These are phyloP conservation scores for Ophiostoma triangulosporum DNA, from an alignment of 2,329 filamentous ascomycete species.

Conservation along the genomic window DNA sequence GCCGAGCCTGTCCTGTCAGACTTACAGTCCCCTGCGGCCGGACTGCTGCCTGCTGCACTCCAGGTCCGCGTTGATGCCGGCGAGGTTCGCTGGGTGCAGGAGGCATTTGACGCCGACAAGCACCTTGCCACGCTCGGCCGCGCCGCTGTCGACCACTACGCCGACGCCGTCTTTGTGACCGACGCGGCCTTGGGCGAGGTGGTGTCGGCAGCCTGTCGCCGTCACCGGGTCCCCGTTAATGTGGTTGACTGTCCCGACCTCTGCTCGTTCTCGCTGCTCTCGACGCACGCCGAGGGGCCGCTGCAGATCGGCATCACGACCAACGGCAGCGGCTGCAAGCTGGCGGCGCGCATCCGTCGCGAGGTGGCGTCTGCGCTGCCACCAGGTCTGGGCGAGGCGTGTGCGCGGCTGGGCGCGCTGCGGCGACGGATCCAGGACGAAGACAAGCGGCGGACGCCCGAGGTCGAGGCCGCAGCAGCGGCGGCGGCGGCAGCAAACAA, in stretches of 20 bases:
- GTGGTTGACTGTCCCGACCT: slow-evolving; percentile 76
- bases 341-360: slow-evolving; percentile 75
- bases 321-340: slow-evolving; percentile 85
- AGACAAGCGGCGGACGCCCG: not conserved
- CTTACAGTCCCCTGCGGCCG: slow-evolving; percentile 18
- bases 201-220: slow-evolving; percentile 63
- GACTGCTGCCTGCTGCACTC: slow-evolving; percentile 42
- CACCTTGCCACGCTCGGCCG: slow-evolving; percentile 70
- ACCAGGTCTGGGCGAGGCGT: slow-evolving; percentile 58
- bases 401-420: slow-evolving; percentile 62
- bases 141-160: slow-evolving; percentile 59
- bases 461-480: not conserved
- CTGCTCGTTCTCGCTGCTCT: slow-evolving; percentile 81
- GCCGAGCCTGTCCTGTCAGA: slow-evolving; percentile 29
- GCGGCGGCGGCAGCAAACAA: slow-evolving; percentile 16
- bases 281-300: slow-evolving; percentile 78
- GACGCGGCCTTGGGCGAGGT: not conserved
- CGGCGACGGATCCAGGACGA: slow-evolving; percentile 47
- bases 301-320: slow-evolving; percentile 93
- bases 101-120: slow-evolving; percentile 47
- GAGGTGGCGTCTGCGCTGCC: slow-evolving; percentile 78
- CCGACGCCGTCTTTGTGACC: slow-evolving; percentile 90
- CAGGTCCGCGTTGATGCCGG: slow-evolving; percentile 53
- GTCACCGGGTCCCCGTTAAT: slow-evolving; percentile 80
- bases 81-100: slow-evolving; percentile 51